phyloP scores from a whole-genome alignment of 1,284 basidiomycete genomes.

The Ganoderma resinaceum region DNA sequence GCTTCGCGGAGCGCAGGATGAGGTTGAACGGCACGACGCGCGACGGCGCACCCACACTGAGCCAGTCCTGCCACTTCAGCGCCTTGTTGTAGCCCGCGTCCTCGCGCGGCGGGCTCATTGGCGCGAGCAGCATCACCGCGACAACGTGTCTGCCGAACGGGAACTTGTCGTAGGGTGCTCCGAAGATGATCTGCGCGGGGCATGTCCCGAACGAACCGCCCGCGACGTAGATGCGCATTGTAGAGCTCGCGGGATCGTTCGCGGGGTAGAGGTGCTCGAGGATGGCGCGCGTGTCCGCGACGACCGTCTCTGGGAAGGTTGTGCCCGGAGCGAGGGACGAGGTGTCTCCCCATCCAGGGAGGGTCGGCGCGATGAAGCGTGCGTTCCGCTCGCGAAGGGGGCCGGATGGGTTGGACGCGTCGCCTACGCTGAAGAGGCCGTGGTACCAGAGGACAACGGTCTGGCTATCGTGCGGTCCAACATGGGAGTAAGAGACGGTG shows the following conservation, averaged over 20 bases:
- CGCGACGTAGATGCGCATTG: constrained; percentile 55
- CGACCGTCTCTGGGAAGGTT: constrained; percentile 52
- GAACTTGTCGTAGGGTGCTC: constrained; percentile 56
- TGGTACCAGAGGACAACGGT: constrained; percentile 61
- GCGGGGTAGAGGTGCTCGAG: constrained; percentile 54
- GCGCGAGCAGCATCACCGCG: constrained; percentile 54
- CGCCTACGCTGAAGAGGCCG: constrained; percentile 57
- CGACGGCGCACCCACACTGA: constrained; percentile 53
- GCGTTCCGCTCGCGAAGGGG: constrained; percentile 48
- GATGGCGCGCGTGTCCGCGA: constrained; percentile 53
- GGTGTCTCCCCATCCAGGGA: constrained; percentile 63
- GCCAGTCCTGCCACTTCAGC: constrained; percentile 53
- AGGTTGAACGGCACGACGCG: constrained; percentile 50
- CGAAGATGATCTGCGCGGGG: constrained; percentile 63
- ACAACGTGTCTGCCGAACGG: constrained; percentile 54
- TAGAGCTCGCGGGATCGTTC: constrained; percentile 40
- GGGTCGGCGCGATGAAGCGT: constrained; percentile 56
- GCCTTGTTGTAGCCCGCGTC: constrained; percentile 51
- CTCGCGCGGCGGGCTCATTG: constrained; percentile 54
- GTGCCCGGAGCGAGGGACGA: constrained; percentile 46
- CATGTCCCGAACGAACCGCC: constrained; percentile 63
- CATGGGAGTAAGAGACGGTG: constrained; percentile 57
- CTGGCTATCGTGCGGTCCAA: constrained; percentile 53
- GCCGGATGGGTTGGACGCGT: constrained; percentile 36
- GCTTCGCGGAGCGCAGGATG: constrained; percentile 41